These are phyloP conservation scores for Polysphondylium violaceum DNA, from an alignment of 78 protist genomes.

Conservation along the genomic window DNA sequence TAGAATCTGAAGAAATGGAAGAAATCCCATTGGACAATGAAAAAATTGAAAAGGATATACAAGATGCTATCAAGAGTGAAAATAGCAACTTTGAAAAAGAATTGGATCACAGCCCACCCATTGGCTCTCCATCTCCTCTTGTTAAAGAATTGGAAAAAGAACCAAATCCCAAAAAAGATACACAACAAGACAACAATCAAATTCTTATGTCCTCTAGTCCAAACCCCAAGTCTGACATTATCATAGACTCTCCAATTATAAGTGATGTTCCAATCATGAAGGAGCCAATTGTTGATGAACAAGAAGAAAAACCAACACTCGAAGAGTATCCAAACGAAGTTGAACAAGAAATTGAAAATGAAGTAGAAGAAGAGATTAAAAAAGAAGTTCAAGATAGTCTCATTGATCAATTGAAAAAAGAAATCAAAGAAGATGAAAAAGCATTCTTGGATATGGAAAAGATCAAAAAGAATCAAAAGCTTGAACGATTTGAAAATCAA, in stretches of 20 bases:
- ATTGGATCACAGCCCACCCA: neutral
- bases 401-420: neutral
- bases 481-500: no score
- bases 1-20: neutral
- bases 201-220: neutral
- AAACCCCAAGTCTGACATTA: neutral
- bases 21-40: neutral
- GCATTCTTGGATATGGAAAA: neutral
- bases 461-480: no score
- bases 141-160: neutral
- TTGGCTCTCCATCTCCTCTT: neutral
- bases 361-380: neutral
- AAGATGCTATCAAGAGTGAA: neutral
- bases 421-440: neutral
- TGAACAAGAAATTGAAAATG: conserved; percentile 5
- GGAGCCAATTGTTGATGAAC: neutral
- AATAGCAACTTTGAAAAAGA: neutral
- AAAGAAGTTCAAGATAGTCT: neutral
- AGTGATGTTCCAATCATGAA: neutral
- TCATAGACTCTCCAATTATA: no score
- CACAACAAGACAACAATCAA: neutral
- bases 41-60: neutral
- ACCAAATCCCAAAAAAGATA: neutral
- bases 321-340: neutral
- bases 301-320: neutral